phyloP scores from a whole-genome alignment of 202 grass and related monocot genomes.

The Cymbopogon flexuosus region DNA sequence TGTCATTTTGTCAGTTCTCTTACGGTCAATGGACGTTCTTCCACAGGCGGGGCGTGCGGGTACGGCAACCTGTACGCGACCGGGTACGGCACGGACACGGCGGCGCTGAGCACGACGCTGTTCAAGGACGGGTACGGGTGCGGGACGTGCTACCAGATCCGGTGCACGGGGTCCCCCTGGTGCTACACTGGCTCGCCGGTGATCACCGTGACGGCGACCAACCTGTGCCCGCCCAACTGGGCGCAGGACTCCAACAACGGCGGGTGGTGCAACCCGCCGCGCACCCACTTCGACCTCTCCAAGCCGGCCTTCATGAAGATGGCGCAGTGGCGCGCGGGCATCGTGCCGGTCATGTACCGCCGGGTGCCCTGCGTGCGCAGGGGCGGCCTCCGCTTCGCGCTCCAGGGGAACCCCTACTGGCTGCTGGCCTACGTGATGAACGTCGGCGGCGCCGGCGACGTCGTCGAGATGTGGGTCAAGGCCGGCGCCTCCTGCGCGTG shows the following conservation, averaged over 20 bases:
- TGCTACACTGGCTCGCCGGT: slow-evolving; percentile 66
- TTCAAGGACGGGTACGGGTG: slow-evolving; percentile 63
- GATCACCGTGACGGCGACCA: slow-evolving; percentile 67
- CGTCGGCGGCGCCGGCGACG: slow-evolving; percentile 60
- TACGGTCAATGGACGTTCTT: background rate
- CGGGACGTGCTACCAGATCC: slow-evolving; percentile 69
- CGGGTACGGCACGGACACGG: slow-evolving; percentile 66
- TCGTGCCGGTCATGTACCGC: slow-evolving; percentile 73
- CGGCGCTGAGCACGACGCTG: slow-evolving; percentile 72
- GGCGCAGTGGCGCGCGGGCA: slow-evolving; percentile 53
- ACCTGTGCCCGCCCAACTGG: slow-evolving; percentile 55
- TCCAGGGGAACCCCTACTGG: slow-evolving; percentile 73
- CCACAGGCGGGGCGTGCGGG: slow-evolving; percentile 75
- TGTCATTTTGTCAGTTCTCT: background rate
- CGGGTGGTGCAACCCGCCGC: slow-evolving; percentile 80
- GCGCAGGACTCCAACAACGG: slow-evolving; percentile 51
- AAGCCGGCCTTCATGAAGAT: slow-evolving; percentile 77
- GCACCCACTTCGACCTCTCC: slow-evolving; percentile 70
- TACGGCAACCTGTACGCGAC: slow-evolving; percentile 53
- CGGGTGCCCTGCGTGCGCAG: slow-evolving; percentile 51
- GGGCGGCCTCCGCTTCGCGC: slow-evolving; percentile 42
- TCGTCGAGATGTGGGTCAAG: slow-evolving; percentile 50
- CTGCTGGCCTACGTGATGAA: slow-evolving; percentile 68
- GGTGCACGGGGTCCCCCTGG: slow-evolving; percentile 38
- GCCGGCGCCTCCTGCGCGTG: slow-evolving; percentile 25